Conservation (phyloP, 2,329 filamentous ascomycete genomes). For the Penicillium sp. region DNA sequence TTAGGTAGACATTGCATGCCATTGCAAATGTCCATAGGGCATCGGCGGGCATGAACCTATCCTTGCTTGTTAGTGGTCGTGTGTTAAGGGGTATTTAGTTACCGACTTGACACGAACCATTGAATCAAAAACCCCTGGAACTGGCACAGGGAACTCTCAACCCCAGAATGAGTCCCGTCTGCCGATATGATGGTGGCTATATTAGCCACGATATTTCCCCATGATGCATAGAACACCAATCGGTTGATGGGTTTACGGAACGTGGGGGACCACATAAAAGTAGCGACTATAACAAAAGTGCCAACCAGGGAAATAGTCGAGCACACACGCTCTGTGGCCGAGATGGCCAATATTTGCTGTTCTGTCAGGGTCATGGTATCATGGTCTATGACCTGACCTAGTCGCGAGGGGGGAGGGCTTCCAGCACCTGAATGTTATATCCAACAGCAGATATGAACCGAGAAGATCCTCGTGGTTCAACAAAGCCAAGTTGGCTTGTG, state of each 20-base stretch:
- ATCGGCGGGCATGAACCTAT: slow-evolving; percentile 68
- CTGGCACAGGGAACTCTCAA: slow-evolving; percentile 56
- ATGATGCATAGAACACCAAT: slow-evolving; percentile 72
- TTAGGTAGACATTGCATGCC: slow-evolving; percentile 74
- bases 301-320: slow-evolving; percentile 64
- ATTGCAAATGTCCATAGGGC: slow-evolving; percentile 70
- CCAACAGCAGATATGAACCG: not conserved
- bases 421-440: not conserved
- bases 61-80: slow-evolving; percentile 4
- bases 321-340: slow-evolving; percentile 56
- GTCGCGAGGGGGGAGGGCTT: not conserved
- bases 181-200: slow-evolving; percentile 65
- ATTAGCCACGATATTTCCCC: slow-evolving; percentile 71
- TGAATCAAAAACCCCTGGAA: slow-evolving; percentile 73
- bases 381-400: slow-evolving; percentile 3
- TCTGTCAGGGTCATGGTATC: slow-evolving; percentile 23
- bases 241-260: slow-evolving; percentile 85
- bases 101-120: slow-evolving; percentile 51
- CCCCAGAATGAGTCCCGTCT: slow-evolving; percentile 45
- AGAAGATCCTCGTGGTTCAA: not conserved
- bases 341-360: slow-evolving; percentile 47
- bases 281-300: slow-evolving; percentile 61
- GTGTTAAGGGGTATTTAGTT: not conserved
- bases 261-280: slow-evolving; percentile 57
- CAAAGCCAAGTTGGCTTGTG: not conserved